phyloP scores from a whole-genome alignment of 352 stramenopile species.

The Phytopythium litorale region DNA sequence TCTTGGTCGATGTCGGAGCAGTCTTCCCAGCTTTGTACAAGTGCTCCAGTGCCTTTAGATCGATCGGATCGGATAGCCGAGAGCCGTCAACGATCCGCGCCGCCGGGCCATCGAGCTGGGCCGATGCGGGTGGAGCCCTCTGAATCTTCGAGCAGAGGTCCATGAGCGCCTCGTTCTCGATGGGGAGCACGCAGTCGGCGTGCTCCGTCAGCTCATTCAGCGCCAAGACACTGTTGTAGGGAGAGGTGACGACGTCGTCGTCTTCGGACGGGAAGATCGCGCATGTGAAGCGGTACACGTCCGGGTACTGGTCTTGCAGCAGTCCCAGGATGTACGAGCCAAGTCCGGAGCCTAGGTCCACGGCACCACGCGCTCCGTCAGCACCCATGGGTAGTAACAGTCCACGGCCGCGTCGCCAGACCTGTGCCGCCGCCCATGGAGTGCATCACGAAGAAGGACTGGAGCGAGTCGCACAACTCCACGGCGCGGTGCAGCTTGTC shows the following conservation, averaged over 20 bases:
- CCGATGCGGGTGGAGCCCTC: slow-evolving; percentile 4
- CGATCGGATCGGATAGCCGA: slow-evolving; percentile 37
- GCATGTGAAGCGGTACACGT: slow-evolving; percentile 81
- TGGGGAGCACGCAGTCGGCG: slow-evolving; percentile 88
- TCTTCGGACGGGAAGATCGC: slow-evolving; percentile 84
- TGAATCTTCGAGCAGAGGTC: slow-evolving; percentile 56
- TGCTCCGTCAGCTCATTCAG: slow-evolving; percentile 80
- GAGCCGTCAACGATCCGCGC: slow-evolving; percentile 28
- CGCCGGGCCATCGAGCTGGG: slow-evolving; percentile 10
- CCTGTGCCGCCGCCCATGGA: slow-evolving; percentile 90
- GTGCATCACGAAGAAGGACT: slow-evolving; percentile 92
- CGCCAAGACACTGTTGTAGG: slow-evolving; percentile 90
- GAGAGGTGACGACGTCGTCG: slow-evolving; percentile 91
- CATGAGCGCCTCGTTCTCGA: slow-evolving; percentile 89
- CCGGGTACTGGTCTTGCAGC: slow-evolving; percentile 81
- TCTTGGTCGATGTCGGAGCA: slow-evolving; percentile 9
- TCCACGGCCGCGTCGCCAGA: not conserved
- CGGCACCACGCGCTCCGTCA: not conserved
- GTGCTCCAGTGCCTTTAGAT: slow-evolving; percentile 43
- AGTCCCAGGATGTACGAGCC: slow-evolving; percentile 87
- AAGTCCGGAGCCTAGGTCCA: slow-evolving; percentile 67
- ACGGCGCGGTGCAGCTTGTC: slow-evolving; percentile 64
- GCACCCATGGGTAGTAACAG: not conserved
- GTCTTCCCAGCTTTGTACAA: slow-evolving; percentile 40
- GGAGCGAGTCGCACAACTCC: slow-evolving; percentile 89